These are phyloP conservation scores for Fibroporia radiculosa DNA, from an alignment of 768 basidiomycete species.

Conservation along the genomic window DNA sequence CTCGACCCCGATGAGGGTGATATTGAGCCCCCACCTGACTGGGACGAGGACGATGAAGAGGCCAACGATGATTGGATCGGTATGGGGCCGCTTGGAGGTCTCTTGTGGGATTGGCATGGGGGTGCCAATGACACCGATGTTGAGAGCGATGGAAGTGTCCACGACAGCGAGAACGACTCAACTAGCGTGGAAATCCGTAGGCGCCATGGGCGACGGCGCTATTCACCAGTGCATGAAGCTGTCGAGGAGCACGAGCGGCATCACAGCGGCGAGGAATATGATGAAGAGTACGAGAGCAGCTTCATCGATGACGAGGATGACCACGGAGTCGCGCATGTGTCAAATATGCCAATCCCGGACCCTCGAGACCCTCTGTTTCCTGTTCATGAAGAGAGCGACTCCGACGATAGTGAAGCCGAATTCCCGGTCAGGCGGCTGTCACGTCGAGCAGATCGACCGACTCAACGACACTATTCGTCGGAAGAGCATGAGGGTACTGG, in stretches of 20 bases:
- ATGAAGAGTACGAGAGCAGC: slow-evolving; percentile 42
- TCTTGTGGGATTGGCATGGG: slow-evolving; percentile 2
- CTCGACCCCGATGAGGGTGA: slow-evolving; percentile 24
- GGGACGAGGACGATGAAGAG: slow-evolving; percentile 22
- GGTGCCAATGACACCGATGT: background rate
- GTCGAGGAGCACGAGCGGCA: slow-evolving; percentile 12
- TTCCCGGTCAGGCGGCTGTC: no score
- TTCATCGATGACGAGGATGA: slow-evolving; percentile 47
- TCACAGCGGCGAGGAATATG: slow-evolving; percentile 21
- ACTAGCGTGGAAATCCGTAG: background rate
- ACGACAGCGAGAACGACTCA: background rate
- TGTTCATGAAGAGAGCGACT: no score
- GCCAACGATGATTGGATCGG: slow-evolving; percentile 9
- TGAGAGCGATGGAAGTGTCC: background rate
- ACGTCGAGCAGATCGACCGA: no score
- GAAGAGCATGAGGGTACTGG: no score
- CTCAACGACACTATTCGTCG: no score
- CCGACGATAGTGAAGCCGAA: no score
- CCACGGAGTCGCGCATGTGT: no score
- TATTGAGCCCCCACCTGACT: slow-evolving; percentile 12
- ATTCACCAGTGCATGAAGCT: background rate
- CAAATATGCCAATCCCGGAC: no score
- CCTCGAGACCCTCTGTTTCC: no score
- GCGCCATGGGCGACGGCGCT: background rate
- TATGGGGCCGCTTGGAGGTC: slow-evolving; percentile 7